Base-by-base conservation (phyloP, 768 basidiomycete species). In the Suillus paluster region DNA sequence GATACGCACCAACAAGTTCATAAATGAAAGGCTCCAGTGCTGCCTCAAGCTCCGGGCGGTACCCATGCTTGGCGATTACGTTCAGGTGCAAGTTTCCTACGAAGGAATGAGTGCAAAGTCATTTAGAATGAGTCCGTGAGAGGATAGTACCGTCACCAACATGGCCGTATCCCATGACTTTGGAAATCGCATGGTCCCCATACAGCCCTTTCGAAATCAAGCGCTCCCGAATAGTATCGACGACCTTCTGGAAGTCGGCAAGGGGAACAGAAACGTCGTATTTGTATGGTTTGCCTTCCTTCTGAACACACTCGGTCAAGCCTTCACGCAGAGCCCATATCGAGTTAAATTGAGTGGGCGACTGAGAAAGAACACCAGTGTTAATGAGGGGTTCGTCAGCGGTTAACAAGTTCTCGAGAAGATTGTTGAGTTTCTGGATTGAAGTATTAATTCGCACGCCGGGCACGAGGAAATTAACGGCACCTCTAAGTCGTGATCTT, bases 21-120 rank as follows among this genome's bases (percentile, higher is more conserved):
- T 95, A 99, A 45, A 99, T 83, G 73, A 94, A 98, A 12, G 97
- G 97, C 73, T 99, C 97, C 14, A 99, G 81, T 23, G 93, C 91
- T 41, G 84, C 84, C 73, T 95, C 88, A 34, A 98, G 86, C 72
- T 97, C 93, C 10, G 86, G 83, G 1, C 90, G 85, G 73, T 94
- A 99, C 23, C 86, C 80, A 48, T 69, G 56, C 42, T 88, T 83
- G 0, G 96, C 95, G 21, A 94, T 84, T 46, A 95, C 84, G 73
- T 99, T 99, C 71, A 99, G 75, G 71, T 99, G 97, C 57, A 99
- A 75, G 71, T 99, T 99, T 19, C 95, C 95, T 95, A 62, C 45
- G 41, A 58, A 48, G 23, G 49, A 48, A 38, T 44, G 44, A 53
- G 21, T 41, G 17, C 38, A 2, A 8, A 5, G 2, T 38, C 17